Conservation (phyloP, 345 rosid species). For the Eucalyptus cladocalyx region DNA sequence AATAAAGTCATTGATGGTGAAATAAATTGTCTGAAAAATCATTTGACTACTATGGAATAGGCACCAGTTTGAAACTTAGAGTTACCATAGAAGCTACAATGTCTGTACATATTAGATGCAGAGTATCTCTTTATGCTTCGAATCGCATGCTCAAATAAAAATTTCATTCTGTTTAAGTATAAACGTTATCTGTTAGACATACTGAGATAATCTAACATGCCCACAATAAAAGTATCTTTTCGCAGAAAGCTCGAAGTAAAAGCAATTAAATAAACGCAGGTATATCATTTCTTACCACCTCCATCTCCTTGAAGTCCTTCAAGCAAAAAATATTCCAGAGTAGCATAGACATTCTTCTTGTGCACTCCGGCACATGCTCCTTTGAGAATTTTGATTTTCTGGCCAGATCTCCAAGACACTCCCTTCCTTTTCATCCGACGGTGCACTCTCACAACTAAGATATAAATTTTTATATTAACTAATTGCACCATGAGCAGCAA, state of each 20-base stretch:
- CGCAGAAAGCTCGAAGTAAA: background rate
- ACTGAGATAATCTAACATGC: background rate
- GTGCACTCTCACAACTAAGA: slow-evolving; percentile 57
- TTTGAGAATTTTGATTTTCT: slow-evolving; percentile 50
- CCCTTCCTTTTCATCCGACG: slow-evolving; percentile 27
- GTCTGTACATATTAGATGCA: too few species aligned
- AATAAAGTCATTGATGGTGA: too few species aligned
- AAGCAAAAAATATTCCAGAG: slow-evolving; percentile 53
- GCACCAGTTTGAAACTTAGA: too few species aligned
- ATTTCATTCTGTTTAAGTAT: background rate
- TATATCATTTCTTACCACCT: slow-evolving; percentile 35
- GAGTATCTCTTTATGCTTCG: background rate
- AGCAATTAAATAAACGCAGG: background rate
- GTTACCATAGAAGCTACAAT: too few species aligned
- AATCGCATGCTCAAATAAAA: background rate
- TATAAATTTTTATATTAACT: background rate
- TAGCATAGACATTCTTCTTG: slow-evolving; percentile 36
- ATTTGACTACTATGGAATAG: too few species aligned
- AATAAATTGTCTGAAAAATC: too few species aligned
- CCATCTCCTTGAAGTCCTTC: slow-evolving; percentile 63
- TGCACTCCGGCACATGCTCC: slow-evolving; percentile 46
- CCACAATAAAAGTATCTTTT: background rate
- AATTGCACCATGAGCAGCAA: background rate
- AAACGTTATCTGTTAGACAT: background rate
- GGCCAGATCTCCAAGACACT: slow-evolving; percentile 36